These are phyloP conservation scores for Paecilomyces sp. DNA, from an alignment of 2,329 filamentous ascomycete genomes.

Conservation along the genomic window DNA sequence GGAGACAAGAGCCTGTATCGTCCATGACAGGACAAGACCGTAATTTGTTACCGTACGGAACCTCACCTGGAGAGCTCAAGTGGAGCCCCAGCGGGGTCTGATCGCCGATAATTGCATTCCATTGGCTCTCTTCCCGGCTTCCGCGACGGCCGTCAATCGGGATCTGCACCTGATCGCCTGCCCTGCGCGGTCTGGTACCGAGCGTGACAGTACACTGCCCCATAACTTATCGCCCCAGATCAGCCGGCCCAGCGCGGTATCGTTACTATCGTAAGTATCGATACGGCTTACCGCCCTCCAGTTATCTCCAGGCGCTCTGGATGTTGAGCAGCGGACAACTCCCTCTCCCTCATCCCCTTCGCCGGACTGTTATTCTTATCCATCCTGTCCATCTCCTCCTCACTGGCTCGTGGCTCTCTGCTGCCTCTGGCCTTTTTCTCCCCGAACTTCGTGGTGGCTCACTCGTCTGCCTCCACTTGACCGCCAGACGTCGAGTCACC, in stretches of 20 bases:
- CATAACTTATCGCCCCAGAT: not conserved
- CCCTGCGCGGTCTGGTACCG: not conserved
- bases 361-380: not conserved
- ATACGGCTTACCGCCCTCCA: not conserved
- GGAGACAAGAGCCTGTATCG: not conserved
- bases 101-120: not conserved
- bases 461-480: constrained; percentile 14
- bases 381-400: not conserved
- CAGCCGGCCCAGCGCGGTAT: not conserved
- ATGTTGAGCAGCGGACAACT: not conserved
- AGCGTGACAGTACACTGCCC: not conserved
- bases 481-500: constrained; percentile 30
- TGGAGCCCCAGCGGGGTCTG: not conserved
- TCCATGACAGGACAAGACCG: not conserved
- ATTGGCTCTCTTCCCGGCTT: not conserved
- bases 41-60: not conserved
- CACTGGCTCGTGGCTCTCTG: not conserved
- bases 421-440: not conserved
- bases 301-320: not conserved
- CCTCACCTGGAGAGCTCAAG: not conserved
- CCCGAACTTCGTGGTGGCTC: not conserved
- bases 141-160: not conserved
- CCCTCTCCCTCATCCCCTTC: not conserved
- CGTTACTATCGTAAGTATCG: not conserved
- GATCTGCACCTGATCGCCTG: constrained; percentile 1